Evolutionary conservation across 1,284 basidiomycete species (phyloP), one percentile per base, ranked within the genome.

Genomic region (Naganishia sp.): DNA sequence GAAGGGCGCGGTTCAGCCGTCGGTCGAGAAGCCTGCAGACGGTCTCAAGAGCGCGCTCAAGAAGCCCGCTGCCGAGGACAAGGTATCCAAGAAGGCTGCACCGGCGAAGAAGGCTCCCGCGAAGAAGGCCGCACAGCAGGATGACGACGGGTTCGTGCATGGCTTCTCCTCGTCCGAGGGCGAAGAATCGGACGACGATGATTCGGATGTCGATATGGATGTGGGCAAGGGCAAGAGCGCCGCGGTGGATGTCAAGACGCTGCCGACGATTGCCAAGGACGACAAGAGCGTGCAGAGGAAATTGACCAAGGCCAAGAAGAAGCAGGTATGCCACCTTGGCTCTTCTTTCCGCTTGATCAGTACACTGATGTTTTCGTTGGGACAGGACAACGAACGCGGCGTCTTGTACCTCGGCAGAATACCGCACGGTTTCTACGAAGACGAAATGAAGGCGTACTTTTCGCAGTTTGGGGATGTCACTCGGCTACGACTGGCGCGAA

Each of bases 341-440:
- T 39, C 35, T 39, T 13, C 35, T 39, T 39, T 39, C 4, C 35
- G 35, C 35, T 39, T 9, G 2, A 39, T 39, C 35, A 39, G 25
- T 51, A 46, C 41, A 15, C 60, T 58, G 69, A 63, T 57, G 45
- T 17, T 51, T 28, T 11, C 39, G 41, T 50, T 46, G 51, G 35
- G 51, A 42, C 51, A 79, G 77, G 71, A 73, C 65, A 70, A 67
- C 17, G 84, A 84, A 69, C 87, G 91, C 54, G 95, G 94, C n/a
- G 92, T 95, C 0, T 77, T 99, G 32, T 95, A 88, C 82, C 84
- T 99, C 61, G 89, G 92, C 17, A 87, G 93, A 69, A 85, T 99
- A 70, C 96, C 96, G 1, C 92, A 97, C 72, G 95, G 94, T 23
- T 99, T 99, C 82, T 95, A 93, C 80, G 96, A 99, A 80, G 89